These are phyloP conservation scores for Jasminum sambac DNA, from an alignment of 257 asterid species.

Conservation along the genomic window DNA sequence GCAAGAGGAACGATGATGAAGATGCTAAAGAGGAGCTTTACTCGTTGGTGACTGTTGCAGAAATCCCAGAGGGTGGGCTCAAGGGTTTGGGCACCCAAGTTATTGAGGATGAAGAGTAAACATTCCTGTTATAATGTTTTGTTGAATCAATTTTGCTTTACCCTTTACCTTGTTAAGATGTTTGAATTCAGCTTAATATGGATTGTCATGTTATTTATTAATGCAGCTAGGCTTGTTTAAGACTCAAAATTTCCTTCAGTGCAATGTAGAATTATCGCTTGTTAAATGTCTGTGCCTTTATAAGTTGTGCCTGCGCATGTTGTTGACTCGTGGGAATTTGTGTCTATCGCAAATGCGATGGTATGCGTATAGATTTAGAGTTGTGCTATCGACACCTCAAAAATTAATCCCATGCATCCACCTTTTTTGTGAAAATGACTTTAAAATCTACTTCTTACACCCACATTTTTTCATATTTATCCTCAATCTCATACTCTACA, in stretches of 20 bases:
- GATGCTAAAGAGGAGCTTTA: constrained; percentile 80
- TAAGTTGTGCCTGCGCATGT: too few relatives aligned
- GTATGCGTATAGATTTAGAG: too few relatives aligned
- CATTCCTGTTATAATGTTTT: neutral
- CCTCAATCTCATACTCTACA: too few relatives aligned
- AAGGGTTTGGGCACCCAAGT: constrained; percentile 75
- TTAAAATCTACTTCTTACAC: too few relatives aligned
- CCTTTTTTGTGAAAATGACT: too few relatives aligned
- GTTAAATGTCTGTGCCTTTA: too few relatives aligned
- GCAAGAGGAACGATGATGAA: constrained; percentile 74
- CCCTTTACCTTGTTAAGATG: neutral
- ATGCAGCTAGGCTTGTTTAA: constrained; percentile 16
- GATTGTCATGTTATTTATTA: neutral
- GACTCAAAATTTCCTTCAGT: neutral
- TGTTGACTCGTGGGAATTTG: too few relatives aligned
- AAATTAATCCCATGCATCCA: too few relatives aligned
- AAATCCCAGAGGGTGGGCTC: constrained; percentile 58
- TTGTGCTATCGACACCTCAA: too few relatives aligned
- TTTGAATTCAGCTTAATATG: neutral
- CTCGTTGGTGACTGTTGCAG: constrained; percentile 69
- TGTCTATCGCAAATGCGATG: too few relatives aligned
- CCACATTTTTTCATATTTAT: too few relatives aligned
- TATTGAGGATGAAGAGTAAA: constrained; percentile 66
- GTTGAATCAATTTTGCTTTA: constrained; percentile 22
- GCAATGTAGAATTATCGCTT: neutral